These are phyloP conservation scores for Pseudopyrenochaeta lycopersici DNA, from an alignment of 2,329 filamentous ascomycete genomes.

Conservation along the genomic window DNA sequence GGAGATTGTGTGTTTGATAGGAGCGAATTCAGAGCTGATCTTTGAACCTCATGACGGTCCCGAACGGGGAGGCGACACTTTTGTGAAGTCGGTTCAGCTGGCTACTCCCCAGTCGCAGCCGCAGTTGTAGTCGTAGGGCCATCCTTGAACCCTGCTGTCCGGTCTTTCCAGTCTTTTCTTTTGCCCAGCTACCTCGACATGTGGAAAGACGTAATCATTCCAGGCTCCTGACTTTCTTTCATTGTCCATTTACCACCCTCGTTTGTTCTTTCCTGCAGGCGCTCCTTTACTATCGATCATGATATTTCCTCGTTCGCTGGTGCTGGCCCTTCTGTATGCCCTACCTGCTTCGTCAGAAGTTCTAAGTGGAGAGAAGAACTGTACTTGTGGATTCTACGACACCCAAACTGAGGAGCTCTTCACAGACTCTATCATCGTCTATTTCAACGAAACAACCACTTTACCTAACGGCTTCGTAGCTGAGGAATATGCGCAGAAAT, in stretches of 20 bases:
- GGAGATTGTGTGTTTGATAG: background rate
- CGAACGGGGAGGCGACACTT: too few species aligned
- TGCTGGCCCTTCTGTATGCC: conserved; percentile 22
- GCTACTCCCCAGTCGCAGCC: too few species aligned
- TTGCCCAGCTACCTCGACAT: background rate
- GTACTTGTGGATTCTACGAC: conserved; percentile 59
- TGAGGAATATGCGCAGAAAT: conserved; percentile 54
- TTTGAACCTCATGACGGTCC: too few species aligned
- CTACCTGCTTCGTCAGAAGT: conserved; percentile 28
- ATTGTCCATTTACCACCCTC: conserved; percentile 10
- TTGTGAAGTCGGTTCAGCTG: too few species aligned
- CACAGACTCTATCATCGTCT: conserved; percentile 59
- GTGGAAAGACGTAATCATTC: conserved; percentile 2
- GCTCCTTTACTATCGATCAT: conserved; percentile 6
- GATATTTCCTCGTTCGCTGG: conserved; percentile 13
- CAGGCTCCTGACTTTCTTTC: conserved; percentile 4
- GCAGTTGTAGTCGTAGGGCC: too few species aligned
- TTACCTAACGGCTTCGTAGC: conserved; percentile 50
- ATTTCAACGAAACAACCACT: conserved; percentile 59
- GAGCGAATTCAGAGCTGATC: too few species aligned
- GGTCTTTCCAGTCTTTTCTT: background rate
- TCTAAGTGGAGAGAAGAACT: conserved; percentile 37
- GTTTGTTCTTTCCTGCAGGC: conserved; percentile 7
- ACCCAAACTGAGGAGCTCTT: conserved; percentile 48
- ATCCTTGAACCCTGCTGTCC: too few species aligned